phyloP scores from a whole-genome alignment of 352 stramenopile species.

The Elongisporangium senticosum region DNA sequence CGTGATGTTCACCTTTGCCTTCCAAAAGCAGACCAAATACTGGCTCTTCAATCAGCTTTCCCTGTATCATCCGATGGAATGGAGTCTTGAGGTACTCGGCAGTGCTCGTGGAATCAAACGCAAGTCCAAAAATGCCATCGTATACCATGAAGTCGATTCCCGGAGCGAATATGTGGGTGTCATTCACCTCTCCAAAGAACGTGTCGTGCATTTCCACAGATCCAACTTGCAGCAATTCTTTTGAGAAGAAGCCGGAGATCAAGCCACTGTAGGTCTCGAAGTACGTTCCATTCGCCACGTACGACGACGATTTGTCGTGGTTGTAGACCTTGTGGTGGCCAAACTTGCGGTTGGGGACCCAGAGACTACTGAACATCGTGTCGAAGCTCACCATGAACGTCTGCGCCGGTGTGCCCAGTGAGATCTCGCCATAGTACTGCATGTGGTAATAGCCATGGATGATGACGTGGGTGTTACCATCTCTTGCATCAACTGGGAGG shows the following conservation, averaged over 20 bases:
- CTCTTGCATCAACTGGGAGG: background rate
- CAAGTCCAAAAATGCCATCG: conserved; percentile 97
- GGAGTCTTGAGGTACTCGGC: background rate
- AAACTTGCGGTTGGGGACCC: conserved; percentile 88
- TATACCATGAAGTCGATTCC: conserved; percentile 96
- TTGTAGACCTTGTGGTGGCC: conserved; percentile 84
- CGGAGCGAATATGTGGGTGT: conserved; percentile 93
- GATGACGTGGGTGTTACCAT: conserved; percentile 25
- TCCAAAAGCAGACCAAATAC: background rate
- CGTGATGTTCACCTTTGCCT: background rate
- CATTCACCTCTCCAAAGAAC: conserved; percentile 94
- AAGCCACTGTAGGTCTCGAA: conserved; percentile 94
- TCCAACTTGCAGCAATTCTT: conserved; percentile 77
- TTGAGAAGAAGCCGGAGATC: conserved; percentile 89
- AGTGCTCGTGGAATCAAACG: conserved; percentile 67
- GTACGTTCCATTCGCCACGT: conserved; percentile 86
- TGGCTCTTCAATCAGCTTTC: background rate
- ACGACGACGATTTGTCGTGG: conserved; percentile 77
- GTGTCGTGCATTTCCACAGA: conserved; percentile 68
- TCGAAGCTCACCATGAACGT: conserved; percentile 96
- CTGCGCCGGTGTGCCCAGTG: conserved; percentile 89
- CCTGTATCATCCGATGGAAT: background rate
- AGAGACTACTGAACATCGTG: conserved; percentile 96
- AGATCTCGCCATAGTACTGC: conserved; percentile 92
- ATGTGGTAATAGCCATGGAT: conserved; percentile 92